A percentile compares a stretch with the other conserved stretches of the same genome.
Conservation (phyloP, 768 basidiomycete species). For the Psilocybe sp. region DNA sequence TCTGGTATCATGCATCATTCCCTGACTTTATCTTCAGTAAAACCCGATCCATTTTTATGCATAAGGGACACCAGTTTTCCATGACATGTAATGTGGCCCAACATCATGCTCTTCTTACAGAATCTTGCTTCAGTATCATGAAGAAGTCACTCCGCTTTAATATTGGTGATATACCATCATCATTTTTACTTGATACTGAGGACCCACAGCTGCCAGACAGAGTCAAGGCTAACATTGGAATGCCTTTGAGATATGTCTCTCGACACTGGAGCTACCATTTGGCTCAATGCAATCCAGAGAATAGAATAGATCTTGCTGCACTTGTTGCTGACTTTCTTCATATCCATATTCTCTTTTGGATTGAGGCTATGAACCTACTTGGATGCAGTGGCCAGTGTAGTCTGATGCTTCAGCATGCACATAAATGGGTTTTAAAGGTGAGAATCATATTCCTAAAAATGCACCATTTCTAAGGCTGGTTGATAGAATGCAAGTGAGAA, state of each 20-base stretch:
- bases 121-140: slow-evolving; percentile 15
- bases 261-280: too few relatives aligned
- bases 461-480: background rate
- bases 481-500: background rate
- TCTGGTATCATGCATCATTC: slow-evolving; percentile 20
- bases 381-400: slow-evolving; percentile 7
- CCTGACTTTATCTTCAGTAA: slow-evolving; percentile 16
- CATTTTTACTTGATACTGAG: slow-evolving; percentile 11
- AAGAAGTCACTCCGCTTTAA: slow-evolving; percentile 10
- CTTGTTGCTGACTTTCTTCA: slow-evolving; percentile 13
- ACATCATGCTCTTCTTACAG: slow-evolving; percentile 7
- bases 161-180: slow-evolving; percentile 13
- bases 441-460: background rate
- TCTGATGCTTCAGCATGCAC: slow-evolving; percentile 14
- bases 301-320: too few relatives aligned
- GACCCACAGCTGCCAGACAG: background rate
- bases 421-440: slow-evolving; percentile 7
- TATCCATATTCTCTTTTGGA: slow-evolving; percentile 22
- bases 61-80: background rate
- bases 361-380: slow-evolving; percentile 26
- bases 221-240: slow-evolving; percentile 2
- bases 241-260: background rate
- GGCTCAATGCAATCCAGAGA: too few relatives aligned
- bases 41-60: slow-evolving; percentile 6
- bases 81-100: slow-evolving; percentile 9